These are phyloP conservation scores for Rosa persica DNA, from an alignment of 306 rosid genomes.

Conservation along the genomic window DNA sequence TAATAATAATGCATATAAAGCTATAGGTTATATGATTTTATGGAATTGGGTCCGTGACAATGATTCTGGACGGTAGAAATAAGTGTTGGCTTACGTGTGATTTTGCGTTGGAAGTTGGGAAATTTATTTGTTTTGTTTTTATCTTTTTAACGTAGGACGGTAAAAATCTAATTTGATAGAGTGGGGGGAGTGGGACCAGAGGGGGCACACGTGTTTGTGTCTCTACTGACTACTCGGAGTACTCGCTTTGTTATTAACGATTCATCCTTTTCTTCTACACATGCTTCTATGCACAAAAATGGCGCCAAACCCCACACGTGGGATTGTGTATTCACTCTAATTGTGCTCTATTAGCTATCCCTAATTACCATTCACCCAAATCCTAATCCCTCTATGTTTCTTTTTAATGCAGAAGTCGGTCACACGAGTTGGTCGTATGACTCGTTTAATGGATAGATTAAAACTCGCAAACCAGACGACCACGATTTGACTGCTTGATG, in stretches of 20 bases:
- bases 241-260: background rate
- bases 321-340: background rate
- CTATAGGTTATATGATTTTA: background rate
- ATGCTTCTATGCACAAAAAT: background rate
- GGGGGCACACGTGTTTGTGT: background rate
- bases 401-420: no score
- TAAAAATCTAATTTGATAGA: background rate
- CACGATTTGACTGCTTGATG: no score
- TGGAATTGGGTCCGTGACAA: conserved; percentile 22
- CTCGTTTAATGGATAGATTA: no score
- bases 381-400: no score
- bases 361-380: background rate
- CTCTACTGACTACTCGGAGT: no score
- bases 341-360: no score
- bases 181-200: background rate
- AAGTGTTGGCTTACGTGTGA: background rate
- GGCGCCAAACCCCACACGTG: conserved; percentile 4
- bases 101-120: conserved; percentile 9
- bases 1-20: background rate
- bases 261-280: background rate
- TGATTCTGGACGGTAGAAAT: conserved; percentile 7
- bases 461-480: no score
- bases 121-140: background rate
- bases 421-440: no score
- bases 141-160: background rate